Evolutionary conservation across 805 yeast genomes (phyloP).

Genomic region (Spathaspora gorwiae): DNA sequence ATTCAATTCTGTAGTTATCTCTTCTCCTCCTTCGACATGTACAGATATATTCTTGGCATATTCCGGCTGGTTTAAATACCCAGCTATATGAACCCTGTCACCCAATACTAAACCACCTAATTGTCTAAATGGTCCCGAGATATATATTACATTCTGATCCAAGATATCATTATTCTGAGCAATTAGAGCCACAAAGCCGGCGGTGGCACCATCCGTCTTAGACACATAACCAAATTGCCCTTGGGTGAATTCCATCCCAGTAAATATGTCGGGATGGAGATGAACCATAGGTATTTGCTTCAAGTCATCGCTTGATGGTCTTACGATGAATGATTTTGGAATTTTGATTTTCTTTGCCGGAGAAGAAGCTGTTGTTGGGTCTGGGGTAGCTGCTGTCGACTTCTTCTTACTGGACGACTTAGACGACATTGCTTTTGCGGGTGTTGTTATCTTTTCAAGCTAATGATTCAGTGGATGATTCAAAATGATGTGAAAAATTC

Average conservation of each 20-base stretch:
- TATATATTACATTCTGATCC: constrained; percentile 25
- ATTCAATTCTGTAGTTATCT: constrained; percentile 1
- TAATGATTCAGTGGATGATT: too few relatives aligned
- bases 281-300: constrained; percentile 27
- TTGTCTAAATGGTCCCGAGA: constrained; percentile 23
- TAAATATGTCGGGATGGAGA: constrained; percentile 41
- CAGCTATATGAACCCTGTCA: constrained; percentile 44
- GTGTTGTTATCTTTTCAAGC: too few relatives aligned
- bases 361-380: constrained; percentile 14
- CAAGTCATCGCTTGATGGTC: constrained; percentile 22
- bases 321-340: constrained; percentile 37
- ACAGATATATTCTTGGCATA: constrained; percentile 15
- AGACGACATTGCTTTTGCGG: constrained; percentile 14
- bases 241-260: constrained; percentile 40
- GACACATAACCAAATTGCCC: constrained; percentile 46
- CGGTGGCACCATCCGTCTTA: constrained; percentile 37
- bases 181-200: constrained; percentile 44
- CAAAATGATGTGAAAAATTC: too few relatives aligned
- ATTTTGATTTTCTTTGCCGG: constrained; percentile 31
- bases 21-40: neutral
- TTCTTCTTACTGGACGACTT: constrained; percentile 16
- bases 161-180: constrained; percentile 26
- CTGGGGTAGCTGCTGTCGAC: constrained; percentile 13
- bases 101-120: constrained; percentile 43
- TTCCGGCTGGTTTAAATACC: constrained; percentile 34